These are phyloP conservation scores for Licmophora abbreviata DNA, from an alignment of 108 stramenopile species.

Conservation along the genomic window DNA sequence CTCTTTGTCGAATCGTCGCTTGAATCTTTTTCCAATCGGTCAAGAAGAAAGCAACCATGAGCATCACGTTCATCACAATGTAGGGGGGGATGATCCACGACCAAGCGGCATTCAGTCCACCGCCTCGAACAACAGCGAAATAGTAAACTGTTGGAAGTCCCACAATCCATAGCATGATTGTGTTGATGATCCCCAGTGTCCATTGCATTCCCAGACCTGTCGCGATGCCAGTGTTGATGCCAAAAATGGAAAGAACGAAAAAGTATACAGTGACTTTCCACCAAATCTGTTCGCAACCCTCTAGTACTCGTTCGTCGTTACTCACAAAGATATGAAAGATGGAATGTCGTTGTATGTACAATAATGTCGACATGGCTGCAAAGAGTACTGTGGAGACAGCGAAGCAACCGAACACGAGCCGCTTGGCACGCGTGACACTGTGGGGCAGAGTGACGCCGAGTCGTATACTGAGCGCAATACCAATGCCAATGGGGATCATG, in stretches of 20 bases:
- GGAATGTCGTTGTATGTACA: slow-evolving; percentile 12
- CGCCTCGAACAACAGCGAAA: slow-evolving; percentile 12
- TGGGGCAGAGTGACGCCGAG: slow-evolving; percentile 20
- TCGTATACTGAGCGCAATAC: slow-evolving; percentile 32
- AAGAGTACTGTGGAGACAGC: slow-evolving; percentile 2
- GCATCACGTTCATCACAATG: slow-evolving; percentile 14
- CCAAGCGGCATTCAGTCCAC: slow-evolving; percentile 28
- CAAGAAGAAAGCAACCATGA: slow-evolving; percentile 6
- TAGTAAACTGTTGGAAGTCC: slow-evolving; percentile 25
- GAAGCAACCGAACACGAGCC: slow-evolving; percentile 5
- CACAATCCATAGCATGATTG: slow-evolving; percentile 24
- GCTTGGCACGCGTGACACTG: slow-evolving; percentile 17
- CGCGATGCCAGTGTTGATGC: slow-evolving; percentile 17
- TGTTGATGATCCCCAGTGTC: slow-evolving; percentile 21
- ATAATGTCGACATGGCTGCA: slow-evolving; percentile 4
- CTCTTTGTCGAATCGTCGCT: slow-evolving; percentile 11
- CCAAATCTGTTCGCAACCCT: slow-evolving; percentile 25
- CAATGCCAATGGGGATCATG: slow-evolving; percentile 31
- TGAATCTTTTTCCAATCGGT: slow-evolving; percentile 28
- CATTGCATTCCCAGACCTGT: slow-evolving; percentile 44
- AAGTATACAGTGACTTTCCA: slow-evolving; percentile 18
- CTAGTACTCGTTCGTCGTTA: slow-evolving; percentile 14
- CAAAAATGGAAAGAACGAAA: slow-evolving; percentile 17
- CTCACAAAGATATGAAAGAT: slow-evolving; percentile 27
- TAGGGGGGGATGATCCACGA: slow-evolving; percentile 22